Evolutionary conservation across 2,329 filamentous ascomycete genomes (phyloP).

Genomic region (Aspergillus quadricinctus): DNA sequence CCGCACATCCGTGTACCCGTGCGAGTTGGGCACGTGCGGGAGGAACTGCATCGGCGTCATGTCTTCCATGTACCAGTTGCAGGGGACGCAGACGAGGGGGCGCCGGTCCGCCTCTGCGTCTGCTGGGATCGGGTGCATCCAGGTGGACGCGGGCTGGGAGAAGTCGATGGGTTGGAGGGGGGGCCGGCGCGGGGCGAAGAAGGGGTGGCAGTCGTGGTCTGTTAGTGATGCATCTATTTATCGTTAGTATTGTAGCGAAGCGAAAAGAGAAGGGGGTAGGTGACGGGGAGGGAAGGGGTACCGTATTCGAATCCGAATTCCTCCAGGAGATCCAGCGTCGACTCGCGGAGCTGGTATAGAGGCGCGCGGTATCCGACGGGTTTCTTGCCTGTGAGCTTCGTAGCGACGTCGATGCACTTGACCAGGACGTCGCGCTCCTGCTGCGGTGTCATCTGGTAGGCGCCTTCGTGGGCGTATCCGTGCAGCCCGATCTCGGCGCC

Average conservation of each 20-base stretch:
- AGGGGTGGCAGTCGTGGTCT: constrained; percentile 40
- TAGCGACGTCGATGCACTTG: constrained; percentile 68
- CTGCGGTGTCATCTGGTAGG: constrained; percentile 63
- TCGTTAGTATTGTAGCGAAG: not conserved
- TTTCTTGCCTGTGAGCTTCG: constrained; percentile 66
- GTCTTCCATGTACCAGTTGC: constrained; percentile 46
- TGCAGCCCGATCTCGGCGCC: constrained; percentile 50
- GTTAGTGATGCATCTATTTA: constrained; percentile 37
- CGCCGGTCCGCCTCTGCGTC: constrained; percentile 15
- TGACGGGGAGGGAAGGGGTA: constrained; percentile 6
- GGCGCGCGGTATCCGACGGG: constrained; percentile 46
- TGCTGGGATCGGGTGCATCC: constrained; percentile 41
- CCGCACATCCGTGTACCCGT: constrained; percentile 55
- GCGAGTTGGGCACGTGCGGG: constrained; percentile 46
- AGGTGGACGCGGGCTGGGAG: constrained; percentile 37
- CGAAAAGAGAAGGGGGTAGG: not conserved
- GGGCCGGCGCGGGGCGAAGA: constrained; percentile 36
- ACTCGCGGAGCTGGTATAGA: constrained; percentile 36
- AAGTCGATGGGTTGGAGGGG: constrained; percentile 41
- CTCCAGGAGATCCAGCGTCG: constrained; percentile 38
- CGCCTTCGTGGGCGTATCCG: constrained; percentile 69
- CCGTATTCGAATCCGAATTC: constrained; percentile 41
- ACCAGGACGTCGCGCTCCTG: constrained; percentile 71
- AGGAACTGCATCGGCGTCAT: constrained; percentile 45
- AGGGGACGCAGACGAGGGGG: constrained; percentile 40